Conservation (phyloP, 805 yeast genomes). For the Kregervanrija delftensis region DNA sequence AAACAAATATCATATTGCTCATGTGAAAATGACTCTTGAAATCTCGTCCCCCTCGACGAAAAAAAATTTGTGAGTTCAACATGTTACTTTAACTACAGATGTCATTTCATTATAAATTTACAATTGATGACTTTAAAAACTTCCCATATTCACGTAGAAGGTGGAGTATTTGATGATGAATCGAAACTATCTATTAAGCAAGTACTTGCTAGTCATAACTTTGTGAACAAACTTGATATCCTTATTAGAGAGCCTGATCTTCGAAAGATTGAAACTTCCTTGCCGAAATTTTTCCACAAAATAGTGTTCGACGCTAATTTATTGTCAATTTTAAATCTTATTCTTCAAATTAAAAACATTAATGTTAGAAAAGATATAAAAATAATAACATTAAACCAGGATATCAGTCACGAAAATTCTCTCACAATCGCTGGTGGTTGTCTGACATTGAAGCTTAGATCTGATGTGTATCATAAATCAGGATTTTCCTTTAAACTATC, state of each 20-base stretch:
- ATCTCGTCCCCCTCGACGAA: too few species aligned
- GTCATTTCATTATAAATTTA: too few species aligned
- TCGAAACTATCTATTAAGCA: background rate
- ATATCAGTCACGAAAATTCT: constrained; percentile 27
- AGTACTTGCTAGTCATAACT: constrained; percentile 19
- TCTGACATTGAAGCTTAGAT: constrained; percentile 25
- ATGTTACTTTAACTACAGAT: too few species aligned
- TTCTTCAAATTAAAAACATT: background rate
- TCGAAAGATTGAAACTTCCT: background rate
- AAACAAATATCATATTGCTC: constrained; percentile 12
- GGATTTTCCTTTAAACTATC: constrained; percentile 29
- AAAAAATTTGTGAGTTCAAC: too few species aligned
- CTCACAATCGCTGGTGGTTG: constrained; percentile 22
- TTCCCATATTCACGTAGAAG: background rate
- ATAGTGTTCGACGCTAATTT: background rate
- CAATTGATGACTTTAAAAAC: too few species aligned
- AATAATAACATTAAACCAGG: constrained; percentile 11
- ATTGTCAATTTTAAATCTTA: background rate
- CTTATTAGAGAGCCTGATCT: constrained; percentile 1
- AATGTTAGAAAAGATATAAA: constrained; percentile 5
- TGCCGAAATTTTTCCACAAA: background rate
- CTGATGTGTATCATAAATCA: constrained; percentile 24
- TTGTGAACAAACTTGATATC: constrained; percentile 20
- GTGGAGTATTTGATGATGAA: constrained; percentile 1
- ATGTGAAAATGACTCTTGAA: too few species aligned